Evolutionary conservation across 441 rosid genomes (phyloP).

Genomic region (Sinapis alba): DNA sequence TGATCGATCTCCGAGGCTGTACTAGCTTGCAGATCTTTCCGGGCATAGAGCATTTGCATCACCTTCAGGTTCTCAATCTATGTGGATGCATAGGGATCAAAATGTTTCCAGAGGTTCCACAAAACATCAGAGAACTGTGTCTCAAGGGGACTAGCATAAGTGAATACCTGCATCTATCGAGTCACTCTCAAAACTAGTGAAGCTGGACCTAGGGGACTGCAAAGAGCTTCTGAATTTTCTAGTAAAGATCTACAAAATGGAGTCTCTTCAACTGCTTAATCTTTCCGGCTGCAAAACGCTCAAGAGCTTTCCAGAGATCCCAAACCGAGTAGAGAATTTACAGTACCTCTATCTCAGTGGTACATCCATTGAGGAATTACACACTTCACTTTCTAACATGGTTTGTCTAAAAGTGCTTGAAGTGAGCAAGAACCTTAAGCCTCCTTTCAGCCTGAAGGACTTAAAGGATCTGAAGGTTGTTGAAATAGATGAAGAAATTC

Average conservation of each 20-base stretch:
- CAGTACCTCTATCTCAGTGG: background rate
- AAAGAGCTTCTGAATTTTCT: background rate
- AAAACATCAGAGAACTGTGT: constrained; percentile 1
- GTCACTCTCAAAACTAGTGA: constrained; percentile 1
- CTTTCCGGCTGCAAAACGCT: constrained; percentile 13
- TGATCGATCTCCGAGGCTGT: constrained; percentile 16
- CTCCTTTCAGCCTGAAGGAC: constrained; percentile 25
- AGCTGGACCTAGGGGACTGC: constrained; percentile 21
- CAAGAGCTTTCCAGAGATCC: constrained; percentile 24
- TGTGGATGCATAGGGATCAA: constrained; percentile 6
- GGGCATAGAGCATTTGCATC: background rate
- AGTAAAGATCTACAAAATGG: constrained; percentile 3
- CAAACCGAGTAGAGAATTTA: background rate
- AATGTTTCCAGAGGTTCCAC: constrained; percentile 10
- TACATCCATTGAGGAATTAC: background rate
- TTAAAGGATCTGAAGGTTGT: constrained; percentile 28
- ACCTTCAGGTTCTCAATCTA: constrained; percentile 19
- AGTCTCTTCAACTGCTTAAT: constrained; percentile 18
- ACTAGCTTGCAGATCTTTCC: constrained; percentile 3
- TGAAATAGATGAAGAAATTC: background rate
- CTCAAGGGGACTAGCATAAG: constrained; percentile 13
- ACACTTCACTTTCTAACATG: background rate
- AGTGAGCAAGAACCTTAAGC: constrained; percentile 6
- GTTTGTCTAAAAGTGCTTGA: constrained; percentile 20
- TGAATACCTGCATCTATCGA: background rate